Evolutionary conservation across 495 filamentous ascomycete genomes (phyloP).

Genomic region (Amniculicola lignicola): DNA sequence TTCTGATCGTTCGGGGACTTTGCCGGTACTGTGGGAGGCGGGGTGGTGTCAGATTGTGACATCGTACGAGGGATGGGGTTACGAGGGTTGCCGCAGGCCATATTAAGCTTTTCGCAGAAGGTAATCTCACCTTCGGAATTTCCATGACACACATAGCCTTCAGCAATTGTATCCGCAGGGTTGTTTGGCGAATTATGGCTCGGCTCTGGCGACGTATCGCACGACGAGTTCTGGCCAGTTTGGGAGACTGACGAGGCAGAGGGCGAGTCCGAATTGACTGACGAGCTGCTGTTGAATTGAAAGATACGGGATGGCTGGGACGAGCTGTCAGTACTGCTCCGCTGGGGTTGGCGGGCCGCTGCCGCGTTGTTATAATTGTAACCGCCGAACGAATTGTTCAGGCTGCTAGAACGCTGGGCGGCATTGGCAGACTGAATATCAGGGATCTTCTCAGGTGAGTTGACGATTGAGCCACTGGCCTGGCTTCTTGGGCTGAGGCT

Average conservation of each 20-base stretch:
- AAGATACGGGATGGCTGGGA: slow-evolving; percentile 34
- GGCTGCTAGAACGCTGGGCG: slow-evolving; percentile 40
- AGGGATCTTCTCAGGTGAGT: slow-evolving; percentile 24
- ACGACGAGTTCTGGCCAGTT: slow-evolving; percentile 72
- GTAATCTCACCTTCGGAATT: slow-evolving; percentile 55
- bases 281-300: slow-evolving; percentile 43
- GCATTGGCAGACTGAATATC: slow-evolving; percentile 1
- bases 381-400: slow-evolving; percentile 37
- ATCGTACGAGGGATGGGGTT: slow-evolving; percentile 59
- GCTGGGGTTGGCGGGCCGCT: too few relatives aligned
- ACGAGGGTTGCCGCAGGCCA: slow-evolving; percentile 68
- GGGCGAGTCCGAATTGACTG: slow-evolving; percentile 54
- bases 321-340: slow-evolving; percentile 35
- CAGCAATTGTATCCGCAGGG: slow-evolving; percentile 56
- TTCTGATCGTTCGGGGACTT: slow-evolving; percentile 35
- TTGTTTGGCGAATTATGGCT: slow-evolving; percentile 55
- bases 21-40: slow-evolving; percentile 36
- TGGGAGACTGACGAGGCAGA: slow-evolving; percentile 56
- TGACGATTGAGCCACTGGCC: slow-evolving; percentile 25
- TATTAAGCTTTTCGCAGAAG: slow-evolving; percentile 68
- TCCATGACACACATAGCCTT: slow-evolving; percentile 45
- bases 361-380: neutral
- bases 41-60: slow-evolving; percentile 38
- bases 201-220: slow-evolving; percentile 74
- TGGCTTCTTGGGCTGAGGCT: slow-evolving; percentile 38